Conservation (phyloP, 768 basidiomycete genomes). For the Punctularia strigosozonata region DNA sequence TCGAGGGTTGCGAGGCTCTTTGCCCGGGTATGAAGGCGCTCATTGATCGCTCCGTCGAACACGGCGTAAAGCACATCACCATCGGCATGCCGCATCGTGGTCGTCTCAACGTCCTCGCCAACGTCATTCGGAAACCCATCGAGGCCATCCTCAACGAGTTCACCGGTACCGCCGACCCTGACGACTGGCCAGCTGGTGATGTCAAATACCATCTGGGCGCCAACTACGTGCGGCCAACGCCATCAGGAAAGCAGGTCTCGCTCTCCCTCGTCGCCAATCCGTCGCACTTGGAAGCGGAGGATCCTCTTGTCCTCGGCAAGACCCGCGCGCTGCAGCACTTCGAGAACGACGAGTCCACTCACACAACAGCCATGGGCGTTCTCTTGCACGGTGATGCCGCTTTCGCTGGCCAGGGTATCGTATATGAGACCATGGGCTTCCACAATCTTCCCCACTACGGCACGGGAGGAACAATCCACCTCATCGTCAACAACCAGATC, state of each 20-base stretch:
- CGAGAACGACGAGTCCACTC: constrained; percentile 72
- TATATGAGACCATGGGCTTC: constrained; percentile 99
- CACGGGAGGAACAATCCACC: constrained; percentile 94
- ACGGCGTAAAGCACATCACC: constrained; percentile 90
- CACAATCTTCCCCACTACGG: constrained; percentile 92
- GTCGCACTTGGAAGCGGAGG: constrained; percentile 93
- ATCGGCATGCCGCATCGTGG: constrained; percentile 99
- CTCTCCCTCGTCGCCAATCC: constrained; percentile 98
- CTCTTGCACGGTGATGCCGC: constrained; percentile 97
- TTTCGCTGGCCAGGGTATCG: constrained; percentile 95
- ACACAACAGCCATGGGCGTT: constrained; percentile 86
- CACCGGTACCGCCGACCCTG: constrained; percentile 53
- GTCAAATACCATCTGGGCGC: constrained; percentile 99
- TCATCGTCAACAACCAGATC: constrained; percentile 99
- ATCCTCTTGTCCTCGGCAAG: constrained; percentile 98
- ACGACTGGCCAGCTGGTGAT: constrained; percentile 83
- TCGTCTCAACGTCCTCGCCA: constrained; percentile 92
- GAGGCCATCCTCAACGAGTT: constrained; percentile 99
- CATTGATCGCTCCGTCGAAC: constrained; percentile 95
- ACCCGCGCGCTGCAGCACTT: constrained; percentile 96
- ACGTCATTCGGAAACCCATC: constrained; percentile 96
- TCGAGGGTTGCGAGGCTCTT: constrained; percentile 95
- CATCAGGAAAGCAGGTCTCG: constrained; percentile 94
- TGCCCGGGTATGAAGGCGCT: constrained; percentile 99
- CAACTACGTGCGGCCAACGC: constrained; percentile 96